Evolutionary conservation across 768 basidiomycete species (phyloP).

Genomic region (Pulveroboletus sp.): DNA sequence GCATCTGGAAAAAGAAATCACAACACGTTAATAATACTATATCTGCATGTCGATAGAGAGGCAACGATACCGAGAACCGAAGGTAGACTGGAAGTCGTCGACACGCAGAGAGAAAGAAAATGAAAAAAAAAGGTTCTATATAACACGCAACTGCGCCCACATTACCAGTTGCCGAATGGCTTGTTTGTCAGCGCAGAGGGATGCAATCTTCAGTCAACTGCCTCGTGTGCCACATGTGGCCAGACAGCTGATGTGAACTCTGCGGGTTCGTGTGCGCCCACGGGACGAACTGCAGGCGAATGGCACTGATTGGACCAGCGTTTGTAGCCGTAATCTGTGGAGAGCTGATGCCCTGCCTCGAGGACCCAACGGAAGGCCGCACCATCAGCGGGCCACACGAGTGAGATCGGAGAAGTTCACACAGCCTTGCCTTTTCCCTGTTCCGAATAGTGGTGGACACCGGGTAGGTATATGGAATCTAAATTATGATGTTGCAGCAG

Average conservation of each 20-base stretch:
- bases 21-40: not conserved
- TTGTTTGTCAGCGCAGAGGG: not conserved
- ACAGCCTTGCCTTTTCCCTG: not conserved
- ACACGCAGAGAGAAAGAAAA: not conserved
- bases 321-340: not conserved
- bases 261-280: not conserved
- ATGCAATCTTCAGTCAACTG: not conserved
- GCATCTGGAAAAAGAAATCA: conserved; percentile 8
- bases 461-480: not conserved
- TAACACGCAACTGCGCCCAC: conserved; percentile 4
- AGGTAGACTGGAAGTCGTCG: not conserved
- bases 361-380: conserved; percentile 8
- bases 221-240: conserved; percentile 22
- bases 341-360: conserved; percentile 2
- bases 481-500: no score
- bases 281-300: not conserved
- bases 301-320: conserved; percentile 3
- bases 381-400: not conserved
- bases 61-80: not conserved
- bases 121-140: not conserved
- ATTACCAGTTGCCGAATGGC: not conserved
- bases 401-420: not conserved
- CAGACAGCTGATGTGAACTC: not conserved
- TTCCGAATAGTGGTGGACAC: not conserved
- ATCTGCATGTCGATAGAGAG: not conserved